These are phyloP conservation scores for Geotrichum klebahnii DNA, from an alignment of 1,139 yeast genomes.

Conservation along the genomic window DNA sequence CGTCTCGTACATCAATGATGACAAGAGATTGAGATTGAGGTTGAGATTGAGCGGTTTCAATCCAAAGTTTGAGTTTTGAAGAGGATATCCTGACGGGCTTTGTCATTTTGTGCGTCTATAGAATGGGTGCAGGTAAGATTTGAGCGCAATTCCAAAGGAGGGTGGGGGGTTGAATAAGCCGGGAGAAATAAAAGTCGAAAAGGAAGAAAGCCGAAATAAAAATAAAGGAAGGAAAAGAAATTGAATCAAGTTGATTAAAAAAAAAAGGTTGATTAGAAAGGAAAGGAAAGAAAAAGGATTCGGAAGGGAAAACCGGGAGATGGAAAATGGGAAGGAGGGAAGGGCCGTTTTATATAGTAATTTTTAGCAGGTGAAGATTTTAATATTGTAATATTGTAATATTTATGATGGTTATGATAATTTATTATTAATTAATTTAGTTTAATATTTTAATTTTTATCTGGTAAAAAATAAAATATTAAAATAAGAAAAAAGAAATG, in stretches of 20 bases:
- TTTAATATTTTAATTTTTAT: too few species aligned
- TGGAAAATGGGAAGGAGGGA: too few species aligned
- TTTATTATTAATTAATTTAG: too few species aligned
- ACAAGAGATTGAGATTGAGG: constrained; percentile 43
- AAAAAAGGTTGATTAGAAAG: not conserved
- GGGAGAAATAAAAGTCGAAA: not conserved
- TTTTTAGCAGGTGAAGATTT: too few species aligned
- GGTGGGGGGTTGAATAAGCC: not conserved
- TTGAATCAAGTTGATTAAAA: not conserved
- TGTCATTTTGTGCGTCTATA: constrained; percentile 4
- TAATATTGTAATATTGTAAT: too few species aligned
- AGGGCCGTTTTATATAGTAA: too few species aligned
- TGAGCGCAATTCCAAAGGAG: not conserved
- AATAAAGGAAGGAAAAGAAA: not conserved
- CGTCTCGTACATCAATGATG: constrained; percentile 82
- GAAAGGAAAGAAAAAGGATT: not conserved
- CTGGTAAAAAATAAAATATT: too few species aligned
- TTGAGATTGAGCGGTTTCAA: constrained; percentile 26
- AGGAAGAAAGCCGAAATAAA: constrained; percentile 5
- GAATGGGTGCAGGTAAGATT: not conserved
- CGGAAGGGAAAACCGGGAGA: too few species aligned
- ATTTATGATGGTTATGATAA: too few species aligned
- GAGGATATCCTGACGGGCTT: constrained; percentile 23
- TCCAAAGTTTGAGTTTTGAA: constrained; percentile 31
- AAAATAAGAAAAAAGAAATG: too few species aligned